Conservation (phyloP, 192 early-diverging fungal species). For the Coemansia sp. region DNA sequence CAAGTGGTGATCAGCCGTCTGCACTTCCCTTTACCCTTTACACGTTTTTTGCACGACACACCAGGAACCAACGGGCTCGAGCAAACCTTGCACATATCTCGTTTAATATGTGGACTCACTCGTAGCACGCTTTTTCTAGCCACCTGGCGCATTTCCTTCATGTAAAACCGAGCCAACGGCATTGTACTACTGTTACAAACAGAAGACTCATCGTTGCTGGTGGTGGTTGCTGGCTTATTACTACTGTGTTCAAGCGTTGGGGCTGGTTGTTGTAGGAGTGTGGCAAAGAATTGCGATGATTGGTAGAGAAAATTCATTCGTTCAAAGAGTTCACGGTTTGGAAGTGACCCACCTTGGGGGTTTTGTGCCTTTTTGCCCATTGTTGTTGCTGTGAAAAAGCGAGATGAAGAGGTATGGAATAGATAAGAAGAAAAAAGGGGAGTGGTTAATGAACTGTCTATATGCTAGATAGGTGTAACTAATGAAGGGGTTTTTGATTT, state of each 20-base stretch:
- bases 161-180: constrained; percentile 37
- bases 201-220: constrained; percentile 9
- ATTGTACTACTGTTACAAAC: constrained; percentile 1
- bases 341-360: constrained; percentile 20
- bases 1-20: constrained; percentile 41
- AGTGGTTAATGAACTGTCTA: too few relatives aligned
- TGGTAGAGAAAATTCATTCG: constrained; percentile 54
- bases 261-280: not conserved
- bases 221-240: not conserved
- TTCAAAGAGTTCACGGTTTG: constrained; percentile 46
- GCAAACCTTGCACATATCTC: constrained; percentile 39
- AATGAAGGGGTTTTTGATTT: too few relatives aligned
- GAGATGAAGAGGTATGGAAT: not conserved
- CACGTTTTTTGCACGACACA: constrained; percentile 31
- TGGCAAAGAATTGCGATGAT: constrained; percentile 38
- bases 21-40: constrained; percentile 27
- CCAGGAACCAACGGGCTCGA: constrained; percentile 35
- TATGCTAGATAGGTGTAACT: too few relatives aligned
- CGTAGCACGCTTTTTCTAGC: constrained; percentile 50
- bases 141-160: constrained; percentile 47
- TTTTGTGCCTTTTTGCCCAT: constrained; percentile 12
- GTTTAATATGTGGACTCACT: constrained; percentile 46
- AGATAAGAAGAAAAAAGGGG: not conserved
- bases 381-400: not conserved
- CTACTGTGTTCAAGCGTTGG: not conserved